A percentile compares a stretch with the other conserved stretches of the same genome.
These are phyloP conservation scores for Alternaria consortialis DNA, from an alignment of 2,329 filamentous ascomycete species.

Conservation along the genomic window DNA sequence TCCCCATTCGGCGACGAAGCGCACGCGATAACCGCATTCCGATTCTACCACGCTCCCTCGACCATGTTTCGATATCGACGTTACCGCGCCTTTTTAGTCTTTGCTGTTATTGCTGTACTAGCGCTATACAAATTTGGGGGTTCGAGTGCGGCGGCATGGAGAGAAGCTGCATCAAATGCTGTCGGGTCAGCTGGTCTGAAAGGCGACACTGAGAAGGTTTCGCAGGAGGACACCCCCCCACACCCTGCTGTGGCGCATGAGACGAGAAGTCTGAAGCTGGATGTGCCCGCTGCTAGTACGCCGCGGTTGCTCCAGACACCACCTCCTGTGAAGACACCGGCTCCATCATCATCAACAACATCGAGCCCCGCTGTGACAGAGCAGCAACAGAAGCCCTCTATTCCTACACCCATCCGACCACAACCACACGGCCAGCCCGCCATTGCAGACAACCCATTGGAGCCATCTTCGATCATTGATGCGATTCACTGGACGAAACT, in stretches of 20 bases:
- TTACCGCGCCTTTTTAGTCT: constrained; percentile 68
- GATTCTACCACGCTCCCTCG: constrained; percentile 14
- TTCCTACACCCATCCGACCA: constrained; percentile 24
- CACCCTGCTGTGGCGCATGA: constrained; percentile 42
- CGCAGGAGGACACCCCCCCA: constrained; percentile 31
- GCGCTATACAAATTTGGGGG: constrained; percentile 62
- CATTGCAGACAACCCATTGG: constrained; percentile 31
- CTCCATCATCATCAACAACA: constrained; percentile 21
- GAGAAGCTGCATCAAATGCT: constrained; percentile 33
- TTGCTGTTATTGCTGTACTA: constrained; percentile 64
- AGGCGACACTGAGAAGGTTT: constrained; percentile 23
- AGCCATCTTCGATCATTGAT: constrained; percentile 28
- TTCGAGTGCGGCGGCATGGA: constrained; percentile 55
- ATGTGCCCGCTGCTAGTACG: constrained; percentile 43
- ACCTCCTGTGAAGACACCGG: constrained; percentile 36
- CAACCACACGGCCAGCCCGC: constrained; percentile 25
- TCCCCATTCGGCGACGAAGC: constrained; percentile 12
- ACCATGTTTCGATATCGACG: constrained; percentile 67
- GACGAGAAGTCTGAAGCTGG: constrained; percentile 43
- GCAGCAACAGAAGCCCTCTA: constrained; percentile 25
- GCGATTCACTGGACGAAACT: constrained; percentile 76
- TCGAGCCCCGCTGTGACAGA: constrained; percentile 21
- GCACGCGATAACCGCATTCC: constrained; percentile 17
- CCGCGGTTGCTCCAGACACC: constrained; percentile 36
- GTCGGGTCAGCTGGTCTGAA: constrained; percentile 31